Conservation (phyloP, 2,329 filamentous ascomycete species). For the Neurospora crassa region DNA sequence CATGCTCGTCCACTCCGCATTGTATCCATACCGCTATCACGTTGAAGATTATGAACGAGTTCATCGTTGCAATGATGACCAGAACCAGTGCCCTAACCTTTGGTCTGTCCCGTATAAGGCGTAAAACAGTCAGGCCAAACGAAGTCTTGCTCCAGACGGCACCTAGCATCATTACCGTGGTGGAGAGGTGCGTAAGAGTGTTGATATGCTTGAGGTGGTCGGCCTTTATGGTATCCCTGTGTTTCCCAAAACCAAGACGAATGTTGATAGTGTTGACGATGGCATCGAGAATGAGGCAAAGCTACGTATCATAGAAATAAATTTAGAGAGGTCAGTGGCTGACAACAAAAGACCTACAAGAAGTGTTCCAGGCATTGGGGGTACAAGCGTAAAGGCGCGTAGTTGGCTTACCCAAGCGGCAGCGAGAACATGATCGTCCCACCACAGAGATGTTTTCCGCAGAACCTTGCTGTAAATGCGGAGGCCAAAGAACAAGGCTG, state of each 20-base stretch:
- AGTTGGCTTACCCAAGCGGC: neutral
- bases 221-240: neutral
- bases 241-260: conserved; percentile 7
- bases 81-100: conserved; percentile 16
- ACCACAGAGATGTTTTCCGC: neutral
- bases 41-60: conserved; percentile 13
- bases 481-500: neutral
- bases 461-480: neutral
- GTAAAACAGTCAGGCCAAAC: conserved; percentile 25
- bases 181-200: neutral
- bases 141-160: conserved; percentile 28
- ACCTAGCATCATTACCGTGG: conserved; percentile 19
- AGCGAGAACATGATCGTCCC: neutral
- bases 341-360: neutral
- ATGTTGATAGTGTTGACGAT: conserved; percentile 4
- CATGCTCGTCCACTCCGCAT: conserved; percentile 3
- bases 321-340: neutral
- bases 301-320: neutral
- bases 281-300: conserved; percentile 6
- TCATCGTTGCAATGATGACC: conserved; percentile 24
- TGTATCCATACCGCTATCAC: conserved; percentile 17
- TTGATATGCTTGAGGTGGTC: neutral
- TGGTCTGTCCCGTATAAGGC: conserved; percentile 18
- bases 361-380: neutral
- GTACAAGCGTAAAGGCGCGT: neutral